Evolutionary conservation across 257 asterid genomes (phyloP), one percentile per base, ranked within the genome.

Genomic region (Anisodus tanguticus): DNA sequence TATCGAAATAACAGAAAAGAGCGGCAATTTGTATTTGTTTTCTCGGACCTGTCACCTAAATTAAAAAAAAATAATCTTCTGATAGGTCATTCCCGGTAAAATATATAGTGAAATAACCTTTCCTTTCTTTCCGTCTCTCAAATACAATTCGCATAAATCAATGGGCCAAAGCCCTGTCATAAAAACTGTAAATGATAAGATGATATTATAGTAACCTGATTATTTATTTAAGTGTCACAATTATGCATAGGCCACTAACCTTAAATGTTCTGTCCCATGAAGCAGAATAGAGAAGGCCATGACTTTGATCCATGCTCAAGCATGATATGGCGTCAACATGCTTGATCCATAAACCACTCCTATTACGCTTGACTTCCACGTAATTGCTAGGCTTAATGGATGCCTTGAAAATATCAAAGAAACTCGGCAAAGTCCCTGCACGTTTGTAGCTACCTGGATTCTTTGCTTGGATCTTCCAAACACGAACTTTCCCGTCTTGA

Each of bases 211-310:
- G 60, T 55, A 15, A 55, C 4, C 6, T 55, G 22, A 1, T 58
- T 16, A 22, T 58, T 17, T 2, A 58, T 6, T 58, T 58, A 17
- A 58, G 16, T 15, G 60, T 15, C 3, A 58, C 4, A 4, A 10
- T 64, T 64, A 4, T 64, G 16, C 8, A 4, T 26, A 9, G 7
- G 39, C 15, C 2, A 1, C 80, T n/a, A 10, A 72, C 80, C 81
- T 93, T 93, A 80, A 93, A 88, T 0, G 97, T 93, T n/a, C 90
- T 71, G 80, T 93, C 95, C 97, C 97, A 93, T 0, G 97, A 93
- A 45, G 91, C 93, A 3, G 97, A 93, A 41, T 91, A 93, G 8
- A 93, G 85, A 0, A 93, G 86, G 5, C 91, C 91, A 0, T 49
- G 83, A 0, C 83, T 89, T 4, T 55, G 64, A 83, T 84, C 71